phyloP scores from a whole-genome alignment of 1,139 yeast genomes.

The Hyphopichia burtonii region DNA sequence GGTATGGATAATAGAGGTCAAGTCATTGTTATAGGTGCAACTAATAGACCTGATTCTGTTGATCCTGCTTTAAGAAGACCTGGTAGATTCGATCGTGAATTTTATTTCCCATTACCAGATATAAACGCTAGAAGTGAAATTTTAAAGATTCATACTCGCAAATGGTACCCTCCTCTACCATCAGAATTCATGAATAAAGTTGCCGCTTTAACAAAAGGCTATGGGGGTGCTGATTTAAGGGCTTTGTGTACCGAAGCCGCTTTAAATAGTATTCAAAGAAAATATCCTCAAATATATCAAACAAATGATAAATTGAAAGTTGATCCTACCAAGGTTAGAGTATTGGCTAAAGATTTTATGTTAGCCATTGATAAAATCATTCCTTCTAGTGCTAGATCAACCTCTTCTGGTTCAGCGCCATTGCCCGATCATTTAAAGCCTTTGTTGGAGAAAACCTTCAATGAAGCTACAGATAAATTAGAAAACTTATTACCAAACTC shows the following conservation, averaged over 20 bases:
- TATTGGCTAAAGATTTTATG: slow-evolving; percentile 85
- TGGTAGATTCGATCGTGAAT: slow-evolving; percentile 96
- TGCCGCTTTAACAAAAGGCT: slow-evolving; percentile 86
- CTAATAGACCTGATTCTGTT: slow-evolving; percentile 95
- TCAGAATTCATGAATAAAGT: slow-evolving; percentile 60
- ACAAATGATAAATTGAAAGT: slow-evolving; percentile 73
- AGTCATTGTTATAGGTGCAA: slow-evolving; percentile 96
- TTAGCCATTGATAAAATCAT: slow-evolving; percentile 81
- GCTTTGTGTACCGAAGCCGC: slow-evolving; percentile 97
- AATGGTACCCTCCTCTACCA: slow-evolving; percentile 78
- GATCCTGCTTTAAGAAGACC: slow-evolving; percentile 98
- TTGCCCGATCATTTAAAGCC: slow-evolving; percentile 73
- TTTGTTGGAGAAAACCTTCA: slow-evolving; percentile 51
- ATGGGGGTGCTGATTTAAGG: slow-evolving; percentile 96
- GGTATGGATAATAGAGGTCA: slow-evolving; percentile 98
- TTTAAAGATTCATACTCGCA: slow-evolving; percentile 77
- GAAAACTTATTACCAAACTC: slow-evolving; percentile 64
- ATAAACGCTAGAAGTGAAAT: slow-evolving; percentile 75
- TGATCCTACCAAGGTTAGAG: slow-evolving; percentile 69
- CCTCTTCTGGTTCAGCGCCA: slow-evolving; percentile 73
- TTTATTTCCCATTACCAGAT: slow-evolving; percentile 93
- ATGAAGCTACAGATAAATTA: slow-evolving; percentile 47
- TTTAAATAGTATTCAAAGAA: slow-evolving; percentile 82
- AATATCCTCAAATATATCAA: slow-evolving; percentile 89
- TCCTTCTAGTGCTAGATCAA: slow-evolving; percentile 89